phyloP scores from a whole-genome alignment of 768 basidiomycete species.

The Tricholoma flavovirens region DNA sequence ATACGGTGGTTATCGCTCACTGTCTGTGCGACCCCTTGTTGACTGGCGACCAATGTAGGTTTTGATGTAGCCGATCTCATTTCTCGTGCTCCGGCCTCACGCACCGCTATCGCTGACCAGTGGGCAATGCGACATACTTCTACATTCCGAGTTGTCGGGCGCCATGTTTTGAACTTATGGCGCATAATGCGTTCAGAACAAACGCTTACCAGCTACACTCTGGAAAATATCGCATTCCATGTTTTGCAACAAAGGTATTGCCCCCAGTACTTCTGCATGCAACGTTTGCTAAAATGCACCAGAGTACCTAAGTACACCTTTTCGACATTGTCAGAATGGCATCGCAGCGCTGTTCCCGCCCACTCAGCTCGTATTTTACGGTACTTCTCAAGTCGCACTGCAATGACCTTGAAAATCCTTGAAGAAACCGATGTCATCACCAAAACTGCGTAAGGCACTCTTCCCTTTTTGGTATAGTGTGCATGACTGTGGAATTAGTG shows the following conservation, averaged over 20 bases:
- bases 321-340: constrained; percentile 63
- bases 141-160: constrained; percentile 77
- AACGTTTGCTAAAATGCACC: constrained; percentile 3
- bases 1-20: constrained; percentile 42
- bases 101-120: constrained; percentile 39
- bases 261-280: not conserved
- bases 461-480: not conserved
- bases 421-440: constrained; percentile 78
- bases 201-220: constrained; percentile 70
- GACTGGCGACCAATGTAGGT: constrained; percentile 38
- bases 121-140: constrained; percentile 76
- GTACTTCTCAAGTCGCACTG: constrained; percentile 61
- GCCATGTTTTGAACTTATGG: constrained; percentile 93
- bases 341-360: constrained; percentile 48
- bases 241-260: constrained; percentile 67
- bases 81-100: constrained; percentile 61
- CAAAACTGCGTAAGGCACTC: constrained; percentile 73
- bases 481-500: constrained; percentile 42
- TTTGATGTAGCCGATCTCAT: constrained; percentile 69
- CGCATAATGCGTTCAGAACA: constrained; percentile 85
- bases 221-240: constrained; percentile 88
- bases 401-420: constrained; percentile 72
- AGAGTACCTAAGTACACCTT: constrained; percentile 76
- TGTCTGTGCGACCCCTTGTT: not conserved
- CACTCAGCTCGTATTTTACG: constrained; percentile 51